Percentiles rank a stretch among this genome's conserved stretches.
These are phyloP conservation scores for Priceomyces haplophilus DNA, from an alignment of 805 yeast genomes.

Conservation along the genomic window DNA sequence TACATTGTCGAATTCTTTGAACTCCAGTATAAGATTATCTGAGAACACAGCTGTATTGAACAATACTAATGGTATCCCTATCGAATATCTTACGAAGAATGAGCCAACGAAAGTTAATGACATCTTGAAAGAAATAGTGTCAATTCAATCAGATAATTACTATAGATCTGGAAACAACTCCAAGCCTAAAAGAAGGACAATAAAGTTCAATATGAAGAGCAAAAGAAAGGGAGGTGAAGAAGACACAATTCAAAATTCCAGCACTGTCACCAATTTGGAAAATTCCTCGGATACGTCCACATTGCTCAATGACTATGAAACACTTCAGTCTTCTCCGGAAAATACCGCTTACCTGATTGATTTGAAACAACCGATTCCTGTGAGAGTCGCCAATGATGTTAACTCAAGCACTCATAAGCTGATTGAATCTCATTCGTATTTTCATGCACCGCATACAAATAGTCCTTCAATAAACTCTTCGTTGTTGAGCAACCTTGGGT, in stretches of 20 bases:
- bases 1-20: slow-evolving; percentile 34
- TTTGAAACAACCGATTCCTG: slow-evolving; percentile 14
- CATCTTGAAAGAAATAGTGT: slow-evolving; percentile 40
- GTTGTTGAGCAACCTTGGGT: slow-evolving; percentile 32
- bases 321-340: background rate
- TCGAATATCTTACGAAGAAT: slow-evolving; percentile 29
- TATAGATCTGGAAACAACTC: slow-evolving; percentile 19
- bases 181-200: slow-evolving; percentile 44
- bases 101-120: slow-evolving; percentile 31
- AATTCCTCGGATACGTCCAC: slow-evolving; percentile 8
- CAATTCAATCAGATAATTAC: slow-evolving; percentile 45
- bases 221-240: background rate
- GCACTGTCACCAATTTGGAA: background rate
- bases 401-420: slow-evolving; percentile 9
- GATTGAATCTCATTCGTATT: slow-evolving; percentile 19
- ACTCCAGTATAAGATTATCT: slow-evolving; percentile 32
- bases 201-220: slow-evolving; percentile 27
- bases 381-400: slow-evolving; percentile 7
- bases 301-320: slow-evolving; percentile 4
- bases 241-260: background rate
- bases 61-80: slow-evolving; percentile 36
- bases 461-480: slow-evolving; percentile 11
- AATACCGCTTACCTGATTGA: background rate
- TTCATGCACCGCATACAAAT: slow-evolving; percentile 17
- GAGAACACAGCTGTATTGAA: slow-evolving; percentile 15